phyloP scores from a whole-genome alignment of 208 protist species.

The Leishmania lainsoni region DNA sequence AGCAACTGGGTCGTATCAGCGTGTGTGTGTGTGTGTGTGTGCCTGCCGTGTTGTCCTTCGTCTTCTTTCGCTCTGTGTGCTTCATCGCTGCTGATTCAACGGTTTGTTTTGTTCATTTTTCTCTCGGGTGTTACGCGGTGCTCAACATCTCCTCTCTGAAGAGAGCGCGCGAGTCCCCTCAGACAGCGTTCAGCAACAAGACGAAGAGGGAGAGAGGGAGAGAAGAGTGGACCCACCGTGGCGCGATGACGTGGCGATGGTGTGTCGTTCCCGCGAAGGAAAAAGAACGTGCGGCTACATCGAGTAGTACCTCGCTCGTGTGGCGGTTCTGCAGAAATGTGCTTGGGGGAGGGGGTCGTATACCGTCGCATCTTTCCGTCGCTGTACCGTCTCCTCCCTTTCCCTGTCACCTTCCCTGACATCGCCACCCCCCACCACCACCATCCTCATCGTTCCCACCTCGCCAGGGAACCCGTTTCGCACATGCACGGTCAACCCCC shows the following conservation, averaged over 20 bases:
- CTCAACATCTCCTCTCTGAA: no score
- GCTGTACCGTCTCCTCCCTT: not conserved
- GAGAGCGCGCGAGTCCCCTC: not conserved
- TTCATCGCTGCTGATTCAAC: no score
- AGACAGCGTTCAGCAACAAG: not conserved
- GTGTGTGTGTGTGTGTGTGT: constrained; percentile 3
- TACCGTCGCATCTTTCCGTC: not conserved
- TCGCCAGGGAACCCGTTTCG: not conserved
- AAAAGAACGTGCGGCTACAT: not conserved
- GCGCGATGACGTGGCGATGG: not conserved
- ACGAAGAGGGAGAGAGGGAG: not conserved
- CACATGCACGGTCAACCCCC: not conserved
- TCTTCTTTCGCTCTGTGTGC: no score
- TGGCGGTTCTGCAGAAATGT: not conserved
- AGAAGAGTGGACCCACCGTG: not conserved
- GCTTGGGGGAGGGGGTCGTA: not conserved
- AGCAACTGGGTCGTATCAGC: not conserved
- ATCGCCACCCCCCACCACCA: not conserved
- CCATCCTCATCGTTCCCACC: not conserved
- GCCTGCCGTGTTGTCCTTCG: not conserved
- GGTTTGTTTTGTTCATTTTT: no score
- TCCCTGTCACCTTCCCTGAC: not conserved
- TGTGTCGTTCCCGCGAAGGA: not conserved
- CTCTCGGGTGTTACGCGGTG: no score
- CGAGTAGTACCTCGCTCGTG: not conserved